Evolutionary conservation across 2,329 filamentous ascomycete genomes (phyloP), one percentile per base, ranked within the genome.

Genomic region (Talaromyces sp.): DNA sequence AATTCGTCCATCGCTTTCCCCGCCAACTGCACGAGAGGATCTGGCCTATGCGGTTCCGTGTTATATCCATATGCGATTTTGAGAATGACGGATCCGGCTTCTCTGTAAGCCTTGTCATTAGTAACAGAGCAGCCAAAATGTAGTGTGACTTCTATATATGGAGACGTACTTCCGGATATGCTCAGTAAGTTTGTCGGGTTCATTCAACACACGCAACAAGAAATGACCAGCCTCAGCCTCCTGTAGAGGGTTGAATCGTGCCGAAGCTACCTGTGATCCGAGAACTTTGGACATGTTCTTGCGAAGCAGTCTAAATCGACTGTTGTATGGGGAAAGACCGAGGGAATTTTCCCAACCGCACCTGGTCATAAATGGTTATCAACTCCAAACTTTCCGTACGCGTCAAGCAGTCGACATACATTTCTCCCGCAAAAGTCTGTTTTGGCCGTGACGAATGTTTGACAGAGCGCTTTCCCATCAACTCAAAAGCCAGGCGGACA

Each of bases 31-130:
- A 82, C 73, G 1, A 82, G 67, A 4, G 77, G 76, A 59, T 83
- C 81, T 12, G 60, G 56, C 1, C 65, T 65, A 11, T 75, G 69
- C 0, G 72, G 65, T 35, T 78, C 75, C 24, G 75, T 69, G 0
- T 69, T 79, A 62, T 83, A 83, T 6, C 79, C 79, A 64, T 80
- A 80, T 3, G 70, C 66, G n/a, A 78, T 73, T 46, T 78, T 76
- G n/a, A 80, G 62, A 27, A 80, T 77, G 12, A 78, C 64, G 0
- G 72, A 72, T 0, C 74, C 77, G 0, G 75, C 72, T 48, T 74
- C 68, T n/a, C 73, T 78, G 26, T 26, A 4, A 35, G 32, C 14
- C 1, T 35, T 35, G 11, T 35, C 2, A 21, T 43, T n/a, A 9
- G 41, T 19, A 17, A 11, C 27, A 29, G 27, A 29, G 27, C 27